Evolutionary conservation across 306 rosid species (phyloP), one percentile per base, ranked within the genome.

Genomic region (Lagenaria siceraria): DNA sequence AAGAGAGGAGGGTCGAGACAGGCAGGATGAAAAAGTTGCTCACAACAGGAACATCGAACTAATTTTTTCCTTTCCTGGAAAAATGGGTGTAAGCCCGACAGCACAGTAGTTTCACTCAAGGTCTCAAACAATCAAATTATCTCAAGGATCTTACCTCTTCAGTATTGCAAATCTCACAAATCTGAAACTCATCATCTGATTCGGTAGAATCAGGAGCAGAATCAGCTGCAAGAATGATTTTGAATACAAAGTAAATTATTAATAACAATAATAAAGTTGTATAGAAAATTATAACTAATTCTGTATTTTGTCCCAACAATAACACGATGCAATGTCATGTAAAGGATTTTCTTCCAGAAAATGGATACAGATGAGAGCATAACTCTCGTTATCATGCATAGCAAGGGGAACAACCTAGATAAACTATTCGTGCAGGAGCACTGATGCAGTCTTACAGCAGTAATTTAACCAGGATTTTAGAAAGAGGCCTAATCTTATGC

Each of bases 131-230:
- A 81, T 79, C 79, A 60, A 81, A 82, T 74, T 36, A 81, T 36
- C 55, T 21, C 80, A 75, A 76, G 68, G 64, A 64, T 62, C 51
- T 69, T 77, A 92, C 99, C 96, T 89, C 91, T 87, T 92, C 97
- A 74, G 88, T 69, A 69, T 85, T 88, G 91, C 99, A 95, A 73
- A 90, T 90, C 80, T 95, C 97, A 66, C 99, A 95, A 43, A 95
- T 95, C 82, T 92, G 99, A 85, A 89, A 92, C 88, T 95, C 99
- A 38, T 95, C 99, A 83, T 95, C 99, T 53, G 98, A 92, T 81
- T 90, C 99, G 18, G 85, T 78, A 78, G 98, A 89, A 71, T 95
- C 98, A 66, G 82, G 78, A 79, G 82, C 96, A 84, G 98, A 92
- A 85, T 95, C 97, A 85, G 87, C 99, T 95, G 91, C 98, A 89